A percentile compares a stretch with the other conserved stretches of the same genome.
Conservation (phyloP, 371 early-diverging fungal genomes). For the Rhizopus microsporus region DNA sequence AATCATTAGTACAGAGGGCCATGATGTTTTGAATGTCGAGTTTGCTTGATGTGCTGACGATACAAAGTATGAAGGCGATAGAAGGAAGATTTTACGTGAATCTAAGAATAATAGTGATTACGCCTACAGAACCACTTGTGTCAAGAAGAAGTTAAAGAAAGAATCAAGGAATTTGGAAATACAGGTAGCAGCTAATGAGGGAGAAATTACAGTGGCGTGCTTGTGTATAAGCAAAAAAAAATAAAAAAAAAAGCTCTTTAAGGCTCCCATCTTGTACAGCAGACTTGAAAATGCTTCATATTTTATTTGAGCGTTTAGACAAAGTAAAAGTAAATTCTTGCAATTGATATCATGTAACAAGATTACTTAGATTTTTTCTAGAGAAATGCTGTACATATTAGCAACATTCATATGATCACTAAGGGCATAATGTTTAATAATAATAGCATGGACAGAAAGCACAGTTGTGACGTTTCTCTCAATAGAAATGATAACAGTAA, state of each 20-base stretch:
- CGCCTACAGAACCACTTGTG: no score
- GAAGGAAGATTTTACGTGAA: no score
- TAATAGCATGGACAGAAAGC: slow-evolving; percentile 2
- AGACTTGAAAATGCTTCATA: slow-evolving; percentile 5
- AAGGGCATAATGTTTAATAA: slow-evolving; percentile 3
- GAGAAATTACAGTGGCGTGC: slow-evolving; percentile 12
- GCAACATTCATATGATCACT: slow-evolving; percentile 6
- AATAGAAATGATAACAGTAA: slow-evolving; percentile 8
- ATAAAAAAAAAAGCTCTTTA: slow-evolving; percentile 5
- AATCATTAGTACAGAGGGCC: background rate
- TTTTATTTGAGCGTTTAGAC: slow-evolving; percentile 8
- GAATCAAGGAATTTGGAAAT: slow-evolving; percentile 5
- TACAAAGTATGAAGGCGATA: no score
- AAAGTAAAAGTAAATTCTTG: slow-evolving; percentile 11
- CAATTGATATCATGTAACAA: slow-evolving; percentile 1
- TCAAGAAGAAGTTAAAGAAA: background rate
- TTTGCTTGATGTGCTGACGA: no score
- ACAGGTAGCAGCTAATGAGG: slow-evolving; percentile 6
- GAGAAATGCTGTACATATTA: slow-evolving; percentile 5
- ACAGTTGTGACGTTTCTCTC: slow-evolving; percentile 4
- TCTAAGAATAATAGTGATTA: no score
- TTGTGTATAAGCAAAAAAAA: slow-evolving; percentile 4
- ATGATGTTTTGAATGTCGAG: no score
- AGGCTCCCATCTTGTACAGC: slow-evolving; percentile 6
- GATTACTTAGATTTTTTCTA: slow-evolving; percentile 5